Base-by-base conservation (phyloP, 2,329 filamentous ascomycete genomes). In the Orbilia brochopaga region DNA sequence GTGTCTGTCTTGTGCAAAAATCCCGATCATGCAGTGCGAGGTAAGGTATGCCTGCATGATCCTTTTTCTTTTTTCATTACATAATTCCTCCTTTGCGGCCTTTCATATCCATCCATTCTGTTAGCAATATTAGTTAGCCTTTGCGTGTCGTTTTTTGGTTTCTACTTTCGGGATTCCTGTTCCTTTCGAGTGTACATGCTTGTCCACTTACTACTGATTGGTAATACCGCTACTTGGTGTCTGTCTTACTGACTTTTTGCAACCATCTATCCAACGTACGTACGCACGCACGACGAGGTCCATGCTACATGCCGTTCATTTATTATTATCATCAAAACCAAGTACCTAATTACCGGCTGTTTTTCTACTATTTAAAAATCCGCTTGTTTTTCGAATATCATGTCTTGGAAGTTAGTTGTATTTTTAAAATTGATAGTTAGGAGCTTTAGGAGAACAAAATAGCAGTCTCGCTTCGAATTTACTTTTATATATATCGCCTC, bases 151-250 rank as follows among this genome's bases (percentile, higher is more conserved):
- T 27, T 42, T 60, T 32, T 60, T 61, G 42, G 24, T 37, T 55
- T 54, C 11, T 32, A 27, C 54, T 56, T 24, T 23, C 24, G 17
- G 40, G 57, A 56, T 67, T 65, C 56, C 59, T 63, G 48, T 74
- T 74, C 56, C 30, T 44, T 74, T 74, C 65, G 56, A 50, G 53
- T 70, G 59, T 73, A 69, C 35, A 67, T 75, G 73, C 60, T 75
- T 42, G 72, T 57, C 17, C 37, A 21, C 37, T 35, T 42, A 37
- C 17, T 62, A 53, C 48, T 60, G 58, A 57, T 46, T 37, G 59
- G 50, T 63, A 69, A 63, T 58, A 30, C 35, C 30, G 11, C 15
- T 42, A 15, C n/a, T 42, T 42, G 11, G 11, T 42, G 11, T 42
- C 37, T 17, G 11, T 6, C n/a, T 51, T 7, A n/a, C 23, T 51